Conservation (phyloP, 108 stramenopile genomes). For the Fragilaria crotonensis region DNA sequence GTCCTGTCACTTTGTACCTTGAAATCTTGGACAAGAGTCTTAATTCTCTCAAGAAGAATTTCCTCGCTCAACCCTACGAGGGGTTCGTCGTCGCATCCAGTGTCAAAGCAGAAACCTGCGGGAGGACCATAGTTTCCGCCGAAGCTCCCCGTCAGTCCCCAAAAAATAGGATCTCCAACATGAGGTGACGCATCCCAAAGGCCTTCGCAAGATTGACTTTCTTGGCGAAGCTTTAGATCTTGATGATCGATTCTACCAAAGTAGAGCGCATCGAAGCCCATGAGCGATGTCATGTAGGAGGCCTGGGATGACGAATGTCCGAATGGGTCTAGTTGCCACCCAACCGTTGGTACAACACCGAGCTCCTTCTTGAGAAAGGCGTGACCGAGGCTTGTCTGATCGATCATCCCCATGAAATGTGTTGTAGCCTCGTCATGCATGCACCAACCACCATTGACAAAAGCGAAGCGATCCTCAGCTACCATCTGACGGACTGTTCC, state of each 20-base stretch:
- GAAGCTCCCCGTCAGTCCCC: conserved; percentile 79
- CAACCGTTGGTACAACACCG: conserved; percentile 79
- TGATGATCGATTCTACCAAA: conserved; percentile 95
- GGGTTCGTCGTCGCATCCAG: conserved; percentile 37
- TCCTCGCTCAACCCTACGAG: conserved; percentile 49
- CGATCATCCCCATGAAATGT: conserved; percentile 93
- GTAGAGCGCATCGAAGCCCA: conserved; percentile 90
- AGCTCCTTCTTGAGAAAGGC: conserved; percentile 72
- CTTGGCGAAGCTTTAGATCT: conserved; percentile 70
- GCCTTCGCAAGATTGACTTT: conserved; percentile 62
- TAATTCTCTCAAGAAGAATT: conserved; percentile 18
- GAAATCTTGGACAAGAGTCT: conserved; percentile 45
- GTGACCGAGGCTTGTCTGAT: conserved; percentile 94
- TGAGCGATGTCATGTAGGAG: conserved; percentile 59
- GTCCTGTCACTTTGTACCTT: conserved; percentile 62
- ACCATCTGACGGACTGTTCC: conserved; percentile 56
- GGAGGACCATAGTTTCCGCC: conserved; percentile 76
- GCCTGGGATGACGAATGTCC: conserved; percentile 93
- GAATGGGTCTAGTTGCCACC: conserved; percentile 98
- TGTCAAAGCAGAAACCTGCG: conserved; percentile 77
- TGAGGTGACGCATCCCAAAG: conserved; percentile 64
- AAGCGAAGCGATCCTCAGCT: conserved; percentile 58
- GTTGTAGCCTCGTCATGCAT: conserved; percentile 98
- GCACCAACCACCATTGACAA: conserved; percentile 96
- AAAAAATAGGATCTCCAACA: conserved; percentile 58